A percentile compares a stretch with the other conserved stretches of the same genome.
Conservation (phyloP, 495 filamentous ascomycete genomes). For the Hypoxylon crocopeplum region DNA sequence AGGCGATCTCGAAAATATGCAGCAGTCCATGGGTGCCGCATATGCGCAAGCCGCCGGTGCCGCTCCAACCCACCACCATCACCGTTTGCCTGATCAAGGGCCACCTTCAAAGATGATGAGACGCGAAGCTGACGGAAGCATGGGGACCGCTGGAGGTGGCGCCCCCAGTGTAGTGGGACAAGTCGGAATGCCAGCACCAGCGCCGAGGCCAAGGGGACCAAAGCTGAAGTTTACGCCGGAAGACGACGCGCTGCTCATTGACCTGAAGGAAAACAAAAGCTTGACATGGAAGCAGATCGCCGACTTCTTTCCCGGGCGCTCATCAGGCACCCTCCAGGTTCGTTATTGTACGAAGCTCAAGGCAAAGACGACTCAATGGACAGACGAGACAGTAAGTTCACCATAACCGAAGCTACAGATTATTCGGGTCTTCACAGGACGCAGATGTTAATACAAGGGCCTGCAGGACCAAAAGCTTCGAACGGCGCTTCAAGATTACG, state of each 20-base stretch:
- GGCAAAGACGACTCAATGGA: slow-evolving; percentile 91
- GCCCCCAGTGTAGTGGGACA: slow-evolving; percentile 79
- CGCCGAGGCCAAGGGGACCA: slow-evolving; percentile 75
- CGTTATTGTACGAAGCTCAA: slow-evolving; percentile 94
- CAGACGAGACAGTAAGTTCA: slow-evolving; percentile 80
- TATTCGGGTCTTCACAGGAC: slow-evolving; percentile 4
- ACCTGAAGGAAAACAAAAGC: slow-evolving; percentile 90
- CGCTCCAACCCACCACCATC: slow-evolving; percentile 71
- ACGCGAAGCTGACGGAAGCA: slow-evolving; percentile 54
- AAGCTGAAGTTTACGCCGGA: slow-evolving; percentile 91
- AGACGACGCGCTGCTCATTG: slow-evolving; percentile 82
- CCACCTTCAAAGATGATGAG: slow-evolving; percentile 64
- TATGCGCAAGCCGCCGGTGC: slow-evolving; percentile 48
- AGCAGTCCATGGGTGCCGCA: slow-evolving; percentile 54
- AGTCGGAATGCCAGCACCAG: slow-evolving; percentile 81
- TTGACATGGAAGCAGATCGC: slow-evolving; percentile 96
- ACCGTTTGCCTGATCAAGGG: slow-evolving; percentile 70
- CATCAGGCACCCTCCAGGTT: slow-evolving; percentile 87
- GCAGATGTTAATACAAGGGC: slow-evolving; percentile 23
- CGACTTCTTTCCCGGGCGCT: slow-evolving; percentile 89
- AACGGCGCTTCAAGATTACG: slow-evolving; percentile 83
- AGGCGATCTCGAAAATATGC: slow-evolving; percentile 56
- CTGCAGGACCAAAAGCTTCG: slow-evolving; percentile 77
- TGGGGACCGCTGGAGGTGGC: slow-evolving; percentile 49
- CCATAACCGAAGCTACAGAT: slow-evolving; percentile 17